A percentile compares a stretch with the other conserved stretches of the same genome.
Evolutionary conservation across 345 rosid genomes (phyloP).

Genomic region (Adansonia digitata): DNA sequence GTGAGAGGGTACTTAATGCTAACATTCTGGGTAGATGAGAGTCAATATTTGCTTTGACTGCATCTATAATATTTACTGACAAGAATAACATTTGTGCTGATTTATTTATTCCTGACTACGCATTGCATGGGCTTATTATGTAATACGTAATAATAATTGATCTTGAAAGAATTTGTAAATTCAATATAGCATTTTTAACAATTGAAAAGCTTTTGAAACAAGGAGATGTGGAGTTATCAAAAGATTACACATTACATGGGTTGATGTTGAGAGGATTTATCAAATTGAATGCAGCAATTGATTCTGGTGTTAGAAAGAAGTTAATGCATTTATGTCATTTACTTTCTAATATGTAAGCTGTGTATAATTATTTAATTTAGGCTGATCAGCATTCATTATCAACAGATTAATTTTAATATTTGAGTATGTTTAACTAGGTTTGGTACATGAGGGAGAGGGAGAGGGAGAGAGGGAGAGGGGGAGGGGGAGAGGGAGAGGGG

Average conservation of each 20-base stretch:
- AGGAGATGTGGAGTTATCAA: background rate
- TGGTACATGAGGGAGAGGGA: background rate
- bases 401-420: background rate
- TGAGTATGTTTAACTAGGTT: background rate
- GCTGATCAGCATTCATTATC: no score
- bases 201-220: background rate
- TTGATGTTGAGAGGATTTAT: no score
- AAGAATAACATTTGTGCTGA: background rate
- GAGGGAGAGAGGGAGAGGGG: no score
- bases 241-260: no score
- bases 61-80: background rate
- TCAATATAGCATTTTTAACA: background rate
- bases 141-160: background rate
- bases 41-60: background rate
- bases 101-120: background rate
- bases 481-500: no score
- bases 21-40: background rate
- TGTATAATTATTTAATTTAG: no score
- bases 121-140: background rate
- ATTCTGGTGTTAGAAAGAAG: no score
- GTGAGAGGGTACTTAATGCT: background rate
- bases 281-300: no score
- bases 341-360: no score
- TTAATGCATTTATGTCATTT: no score
- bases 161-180: slow-evolving; percentile 1